Conservation (phyloP, 441 rosid species). For the Viola pubescens region DNA sequence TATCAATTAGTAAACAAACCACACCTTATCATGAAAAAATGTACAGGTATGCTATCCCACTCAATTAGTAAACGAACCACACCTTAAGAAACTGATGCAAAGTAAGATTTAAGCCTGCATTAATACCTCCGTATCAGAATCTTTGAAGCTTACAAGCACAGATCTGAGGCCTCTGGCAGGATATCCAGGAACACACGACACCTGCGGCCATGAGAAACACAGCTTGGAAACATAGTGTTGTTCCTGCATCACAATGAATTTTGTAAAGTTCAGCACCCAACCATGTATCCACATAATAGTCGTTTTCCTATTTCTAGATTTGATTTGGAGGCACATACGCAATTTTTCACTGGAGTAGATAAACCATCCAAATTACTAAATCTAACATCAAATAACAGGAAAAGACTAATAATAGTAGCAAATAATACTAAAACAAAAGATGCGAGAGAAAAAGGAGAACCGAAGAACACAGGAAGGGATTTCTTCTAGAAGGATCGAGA, state of each 20-base stretch:
- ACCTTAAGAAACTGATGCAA: background rate
- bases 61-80: too few species aligned
- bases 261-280: background rate
- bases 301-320: background rate
- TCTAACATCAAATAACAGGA: too few species aligned
- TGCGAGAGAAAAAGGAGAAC: background rate
- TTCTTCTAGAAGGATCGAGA: constrained; percentile 5
- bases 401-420: background rate
- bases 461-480: background rate
- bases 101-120: background rate
- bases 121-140: constrained; percentile 43
- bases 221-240: constrained; percentile 70
- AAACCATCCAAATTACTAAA: background rate
- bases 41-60: too few species aligned
- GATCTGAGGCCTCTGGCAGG: constrained; percentile 67
- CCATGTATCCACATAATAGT: background rate
- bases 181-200: constrained; percentile 55
- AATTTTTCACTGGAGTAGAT: background rate
- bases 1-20: background rate
- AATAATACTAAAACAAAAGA: background rate
- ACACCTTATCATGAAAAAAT: too few species aligned
- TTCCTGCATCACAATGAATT: constrained; percentile 43
- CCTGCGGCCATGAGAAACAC: constrained; percentile 77
- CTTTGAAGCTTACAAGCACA: constrained; percentile 54
- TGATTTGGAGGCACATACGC: background rate